Evolutionary conservation across 805 yeast species (phyloP), one percentile per base, ranked within the genome.

Genomic region (Pichia pseudocactophila): DNA sequence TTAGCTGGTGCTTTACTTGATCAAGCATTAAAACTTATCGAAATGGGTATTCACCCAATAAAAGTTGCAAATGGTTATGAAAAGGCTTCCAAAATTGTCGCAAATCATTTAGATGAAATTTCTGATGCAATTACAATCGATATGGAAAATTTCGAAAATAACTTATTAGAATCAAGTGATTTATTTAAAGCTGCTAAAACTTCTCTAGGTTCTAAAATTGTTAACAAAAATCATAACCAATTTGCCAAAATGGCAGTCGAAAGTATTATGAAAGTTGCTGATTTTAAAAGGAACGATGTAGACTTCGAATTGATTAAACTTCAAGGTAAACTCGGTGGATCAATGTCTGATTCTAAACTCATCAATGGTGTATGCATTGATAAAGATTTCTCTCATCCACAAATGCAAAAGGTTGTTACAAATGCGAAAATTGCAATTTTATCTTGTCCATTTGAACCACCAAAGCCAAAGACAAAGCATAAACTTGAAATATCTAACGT

Each of bases 381-480:
- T 64, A 92, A 92, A 67, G 97, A 92, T 58, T 90, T 89, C 64
- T 87, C 96, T 2, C 98, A 92, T 64, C 96, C 97, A 4, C 99
- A 92, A 66, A 92, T 92, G 98, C 92, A 96, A 40, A 86, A 86
- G 58, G 62, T 63, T 41, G 73, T 90, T 36, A 63, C 70, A 46
- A 82, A 88, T 62, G 95, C 87, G 50, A 87, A 85, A 61, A 73
- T 92, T 47, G 97, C 97, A 38, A 90, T 92, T 51, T 73, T 92
- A 59, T 92, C 99, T 2, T 90, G 97, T 69, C 97, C 99, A 54
- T 92, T 92, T 60, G 99, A 92, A 70, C 99, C 99, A 33, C 99
- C 99, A 56, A 92, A 92, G 68, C 99, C 99, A 53, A 92, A 92
- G 70, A 92, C 99, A 19, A 92, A 92, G 68, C 98, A 90, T 69